These are phyloP conservation scores for Xeromyces bisporus DNA, from an alignment of 495 filamentous ascomycete species.

Conservation along the genomic window DNA sequence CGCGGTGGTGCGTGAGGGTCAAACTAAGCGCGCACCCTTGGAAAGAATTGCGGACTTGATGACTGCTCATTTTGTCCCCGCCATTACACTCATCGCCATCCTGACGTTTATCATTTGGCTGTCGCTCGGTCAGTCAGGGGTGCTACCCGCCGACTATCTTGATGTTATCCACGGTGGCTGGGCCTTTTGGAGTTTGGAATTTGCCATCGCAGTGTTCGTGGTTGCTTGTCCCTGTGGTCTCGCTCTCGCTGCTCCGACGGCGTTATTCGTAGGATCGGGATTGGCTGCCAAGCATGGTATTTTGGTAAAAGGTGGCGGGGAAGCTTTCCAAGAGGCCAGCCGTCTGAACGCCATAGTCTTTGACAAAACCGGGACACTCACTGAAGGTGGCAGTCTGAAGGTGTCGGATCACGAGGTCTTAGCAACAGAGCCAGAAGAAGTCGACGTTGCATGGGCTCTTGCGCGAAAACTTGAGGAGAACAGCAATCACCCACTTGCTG, in stretches of 20 bases:
- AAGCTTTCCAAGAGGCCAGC: constrained; percentile 90
- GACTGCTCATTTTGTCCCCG: constrained; percentile 79
- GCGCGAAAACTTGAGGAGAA: constrained; percentile 58
- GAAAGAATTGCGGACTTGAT: constrained; percentile 71
- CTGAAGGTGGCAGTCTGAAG: constrained; percentile 61
- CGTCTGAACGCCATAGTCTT: constrained; percentile 76
- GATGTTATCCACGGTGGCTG: constrained; percentile 55
- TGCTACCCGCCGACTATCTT: constrained; percentile 48
- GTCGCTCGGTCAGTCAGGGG: constrained; percentile 49
- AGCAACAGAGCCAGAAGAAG: constrained; percentile 18
- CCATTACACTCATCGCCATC: constrained; percentile 66
- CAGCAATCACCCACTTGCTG: constrained; percentile 77
- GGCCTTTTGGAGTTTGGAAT: constrained; percentile 76
- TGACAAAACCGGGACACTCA: constrained; percentile 92
- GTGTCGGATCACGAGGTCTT: constrained; percentile 56
- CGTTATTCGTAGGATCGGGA: constrained; percentile 80
- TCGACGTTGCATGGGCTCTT: constrained; percentile 30
- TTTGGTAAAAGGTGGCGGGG: constrained; percentile 85
- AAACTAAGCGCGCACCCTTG: constrained; percentile 71
- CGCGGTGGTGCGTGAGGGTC: constrained; percentile 75
- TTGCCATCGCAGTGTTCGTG: constrained; percentile 89
- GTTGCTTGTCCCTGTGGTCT: constrained; percentile 91
- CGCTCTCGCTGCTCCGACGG: constrained; percentile 81
- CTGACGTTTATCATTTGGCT: constrained; percentile 77
- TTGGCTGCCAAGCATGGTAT: constrained; percentile 80